Percentiles rank a stretch among this genome's conserved stretches.
Conservation (phyloP, 108 stramenopile species). For the Stephanodiscus minutulus region DNA sequence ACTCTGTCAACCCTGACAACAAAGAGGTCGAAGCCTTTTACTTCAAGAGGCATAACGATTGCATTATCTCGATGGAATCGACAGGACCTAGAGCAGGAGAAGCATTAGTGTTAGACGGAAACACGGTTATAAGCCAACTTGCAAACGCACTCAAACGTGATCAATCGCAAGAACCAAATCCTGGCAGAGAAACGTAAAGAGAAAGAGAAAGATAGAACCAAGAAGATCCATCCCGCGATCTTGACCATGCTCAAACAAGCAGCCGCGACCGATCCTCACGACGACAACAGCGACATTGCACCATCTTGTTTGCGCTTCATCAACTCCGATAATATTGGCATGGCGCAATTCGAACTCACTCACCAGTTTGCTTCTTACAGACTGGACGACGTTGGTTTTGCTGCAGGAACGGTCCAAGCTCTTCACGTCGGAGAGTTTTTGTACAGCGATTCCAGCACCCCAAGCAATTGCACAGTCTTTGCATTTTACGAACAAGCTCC, state of each 20-base stretch:
- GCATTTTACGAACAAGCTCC: too few species aligned
- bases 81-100: too few species aligned
- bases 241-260: neutral
- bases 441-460: too few species aligned
- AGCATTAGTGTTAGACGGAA: too few species aligned
- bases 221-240: slow-evolving; percentile 3
- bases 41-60: too few species aligned
- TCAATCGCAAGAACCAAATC: too few species aligned
- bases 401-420: slow-evolving; percentile 15
- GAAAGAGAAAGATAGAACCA: slow-evolving; percentile 12
- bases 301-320: neutral
- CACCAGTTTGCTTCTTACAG: neutral
- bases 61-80: too few species aligned
- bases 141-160: too few species aligned
- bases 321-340: neutral
- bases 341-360: slow-evolving; percentile 2
- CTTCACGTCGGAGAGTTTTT: slow-evolving; percentile 2
- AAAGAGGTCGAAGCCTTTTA: too few species aligned
- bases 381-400: neutral
- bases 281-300: neutral
- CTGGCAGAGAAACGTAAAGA: neutral
- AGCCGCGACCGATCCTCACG: neutral
- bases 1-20: too few species aligned
- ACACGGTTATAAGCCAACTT: too few species aligned
- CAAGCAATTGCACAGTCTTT: slow-evolving; percentile 31